Base-by-base conservation (phyloP, 2,329 filamentous ascomycete species). In the Moelleriella libera region DNA sequence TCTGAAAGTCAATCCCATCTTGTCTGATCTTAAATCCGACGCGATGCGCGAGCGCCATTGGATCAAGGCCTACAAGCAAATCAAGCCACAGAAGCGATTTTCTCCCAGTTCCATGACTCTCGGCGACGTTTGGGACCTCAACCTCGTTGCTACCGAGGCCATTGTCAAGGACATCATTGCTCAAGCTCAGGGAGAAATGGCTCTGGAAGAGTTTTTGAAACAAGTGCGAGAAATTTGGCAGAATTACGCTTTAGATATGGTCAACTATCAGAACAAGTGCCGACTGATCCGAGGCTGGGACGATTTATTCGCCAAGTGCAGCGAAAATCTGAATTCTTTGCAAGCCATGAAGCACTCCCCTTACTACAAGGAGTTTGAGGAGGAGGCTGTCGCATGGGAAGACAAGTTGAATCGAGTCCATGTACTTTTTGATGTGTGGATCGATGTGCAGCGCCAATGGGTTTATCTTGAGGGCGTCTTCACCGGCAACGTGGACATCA, bases 401-500 rank as follows among this genome's bases (percentile, higher is more conserved):
- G 94, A 98, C 67, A 95, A 94, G 63, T 76, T 99, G 30, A 99
- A 97, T 63, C 82, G 92, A 43, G 88, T 98, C 2, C 92, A 98
- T 61, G 88, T 98, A 12, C 76, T 98, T 8, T 98, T 99, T 59
- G 92, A 99, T 63, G 89, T 98, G 12, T 99, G 94, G 94, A 98
- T 98, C 57, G 94, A 98, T 66, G 94, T 99, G n/a, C 92, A 99
- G 65, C 84, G 94, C 51, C 92, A 98, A 68, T 99, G 92, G 92
- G 92, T 98, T 6, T 99, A 99, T 63, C 78, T 99, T 5, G 94
- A 99, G 67, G 92, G 92, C 54, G 92, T 99, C 34, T 99, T 99
- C 62, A 96, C 90, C 1, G 92, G 92, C 50, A 99, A 98, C 60
- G 90, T 88, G 40, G 92, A 99, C 60, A 98, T 99, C 72, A 98